Evolutionary conservation across 2,329 filamentous ascomycete species (phyloP).

Genomic region (Claviceps sp.): DNA sequence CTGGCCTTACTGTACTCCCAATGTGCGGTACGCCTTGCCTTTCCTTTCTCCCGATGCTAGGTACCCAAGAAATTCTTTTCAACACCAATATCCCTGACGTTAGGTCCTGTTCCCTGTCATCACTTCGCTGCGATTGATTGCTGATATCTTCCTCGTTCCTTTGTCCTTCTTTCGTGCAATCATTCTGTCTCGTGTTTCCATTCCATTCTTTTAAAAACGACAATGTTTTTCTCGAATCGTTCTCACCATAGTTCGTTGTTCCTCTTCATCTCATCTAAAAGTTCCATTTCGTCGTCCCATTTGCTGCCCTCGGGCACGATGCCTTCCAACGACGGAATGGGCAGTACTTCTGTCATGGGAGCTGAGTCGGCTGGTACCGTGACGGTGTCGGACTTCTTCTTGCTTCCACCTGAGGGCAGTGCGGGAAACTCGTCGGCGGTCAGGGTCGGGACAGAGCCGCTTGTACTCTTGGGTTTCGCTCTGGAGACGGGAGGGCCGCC

Average conservation of each 20-base stretch:
- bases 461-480: constrained; percentile 5
- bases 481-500: constrained; percentile 8
- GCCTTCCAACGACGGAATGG: constrained; percentile 10
- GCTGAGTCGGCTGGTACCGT: constrained; percentile 3
- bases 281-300: constrained; percentile 48
- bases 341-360: neutral
- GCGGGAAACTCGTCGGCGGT: constrained; percentile 23
- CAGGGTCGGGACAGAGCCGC: constrained; percentile 11
- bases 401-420: constrained; percentile 16
- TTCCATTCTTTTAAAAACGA: neutral
- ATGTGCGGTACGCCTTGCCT: too few relatives aligned
- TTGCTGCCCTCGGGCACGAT: constrained; percentile 23
- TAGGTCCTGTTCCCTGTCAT: neutral
- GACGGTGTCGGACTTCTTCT: constrained; percentile 11
- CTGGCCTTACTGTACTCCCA: neutral
- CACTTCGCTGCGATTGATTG: neutral
- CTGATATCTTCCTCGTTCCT: neutral
- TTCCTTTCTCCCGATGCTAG: neutral
- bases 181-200: neutral
- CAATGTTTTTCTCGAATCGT: neutral
- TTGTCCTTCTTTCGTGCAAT: neutral
- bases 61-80: neutral
- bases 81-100: neutral
- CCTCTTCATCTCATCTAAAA: constrained; percentile 26
- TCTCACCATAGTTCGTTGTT: neutral